These are phyloP conservation scores for Boletus reticulatus DNA, from an alignment of 768 basidiomycete species.

Conservation along the genomic window DNA sequence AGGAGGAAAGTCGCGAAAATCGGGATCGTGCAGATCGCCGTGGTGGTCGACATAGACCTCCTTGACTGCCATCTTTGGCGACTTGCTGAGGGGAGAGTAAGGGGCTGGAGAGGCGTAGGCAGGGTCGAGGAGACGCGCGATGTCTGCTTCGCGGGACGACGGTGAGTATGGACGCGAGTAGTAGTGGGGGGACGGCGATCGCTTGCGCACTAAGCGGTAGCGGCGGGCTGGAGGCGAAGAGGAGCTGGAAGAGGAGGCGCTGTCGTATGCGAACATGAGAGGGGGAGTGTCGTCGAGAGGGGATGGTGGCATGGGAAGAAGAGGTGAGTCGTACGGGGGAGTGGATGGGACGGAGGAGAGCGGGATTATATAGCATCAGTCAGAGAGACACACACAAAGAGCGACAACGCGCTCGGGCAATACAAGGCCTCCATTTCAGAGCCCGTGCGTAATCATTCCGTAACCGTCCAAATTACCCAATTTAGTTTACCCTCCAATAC, in stretches of 20 bases:
- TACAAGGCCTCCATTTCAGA: slow-evolving; percentile 22
- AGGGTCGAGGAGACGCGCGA: slow-evolving; percentile 64
- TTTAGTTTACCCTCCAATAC: slow-evolving; percentile 11
- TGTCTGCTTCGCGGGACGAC: slow-evolving; percentile 45
- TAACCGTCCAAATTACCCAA: slow-evolving; percentile 18
- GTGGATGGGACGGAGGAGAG: slow-evolving; percentile 14
- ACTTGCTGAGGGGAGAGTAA: slow-evolving; percentile 22
- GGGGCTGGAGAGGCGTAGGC: slow-evolving; percentile 45
- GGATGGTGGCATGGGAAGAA: not conserved
- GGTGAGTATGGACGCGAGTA: slow-evolving; percentile 32
- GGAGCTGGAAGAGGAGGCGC: slow-evolving; percentile 13
- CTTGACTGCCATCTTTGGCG: slow-evolving; percentile 12
- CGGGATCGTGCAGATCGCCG: slow-evolving; percentile 66
- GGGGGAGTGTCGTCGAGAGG: too few species aligned
- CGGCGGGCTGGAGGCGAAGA: slow-evolving; percentile 16
- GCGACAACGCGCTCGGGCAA: slow-evolving; percentile 25
- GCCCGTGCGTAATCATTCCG: slow-evolving; percentile 30
- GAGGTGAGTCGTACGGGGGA: not conserved
- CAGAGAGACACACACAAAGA: slow-evolving; percentile 30
- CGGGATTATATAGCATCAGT: slow-evolving; percentile 30
- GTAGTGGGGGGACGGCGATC: slow-evolving; percentile 17
- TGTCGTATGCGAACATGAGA: slow-evolving; percentile 18
- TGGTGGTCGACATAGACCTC: slow-evolving; percentile 57
- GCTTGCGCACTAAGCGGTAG: slow-evolving; percentile 24
- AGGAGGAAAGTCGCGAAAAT: slow-evolving; percentile 62